Evolutionary conservation across 768 basidiomycete species (phyloP).

Genomic region (Austroboletus festivus): DNA sequence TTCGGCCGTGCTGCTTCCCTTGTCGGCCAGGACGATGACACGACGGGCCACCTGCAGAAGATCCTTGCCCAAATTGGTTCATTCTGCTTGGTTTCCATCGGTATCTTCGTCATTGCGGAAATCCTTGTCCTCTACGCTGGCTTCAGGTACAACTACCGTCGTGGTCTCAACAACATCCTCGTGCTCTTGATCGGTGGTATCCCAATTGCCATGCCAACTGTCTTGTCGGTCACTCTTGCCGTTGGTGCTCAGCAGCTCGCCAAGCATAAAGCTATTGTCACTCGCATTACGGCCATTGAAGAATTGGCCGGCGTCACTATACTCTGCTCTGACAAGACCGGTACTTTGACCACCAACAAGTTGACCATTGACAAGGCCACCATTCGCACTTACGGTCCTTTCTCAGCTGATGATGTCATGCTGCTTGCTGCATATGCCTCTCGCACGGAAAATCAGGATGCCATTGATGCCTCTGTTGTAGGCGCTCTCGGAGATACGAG

Average conservation of each 20-base stretch:
- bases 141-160: constrained; percentile 88
- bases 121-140: constrained; percentile 92
- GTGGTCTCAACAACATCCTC: constrained; percentile 94
- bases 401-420: constrained; percentile 87
- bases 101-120: constrained; percentile 92
- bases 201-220: constrained; percentile 99
- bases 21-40: constrained; percentile 96
- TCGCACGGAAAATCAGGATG: constrained; percentile 98
- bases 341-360: constrained; percentile 98
- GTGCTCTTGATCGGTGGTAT: constrained; percentile 99
- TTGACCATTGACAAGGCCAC: constrained; percentile 94
- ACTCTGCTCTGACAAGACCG: constrained; percentile 98
- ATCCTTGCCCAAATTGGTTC: constrained; percentile 97
- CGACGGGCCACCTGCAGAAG: constrained; percentile 97
- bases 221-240: constrained; percentile 95
- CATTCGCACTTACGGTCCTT: constrained; percentile 86
- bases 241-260: constrained; percentile 99
- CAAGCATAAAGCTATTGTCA: constrained; percentile 99
- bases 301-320: constrained; percentile 98
- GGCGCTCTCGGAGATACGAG: constrained; percentile 66
- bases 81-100: constrained; percentile 95
- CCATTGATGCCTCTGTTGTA: constrained; percentile 89
- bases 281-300: constrained; percentile 98
- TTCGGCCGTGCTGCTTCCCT: constrained; percentile 98
- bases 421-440: constrained; percentile 94